phyloP scores from a whole-genome alignment of 2,329 filamentous ascomycete genomes.

The Fusarium sacchari region DNA sequence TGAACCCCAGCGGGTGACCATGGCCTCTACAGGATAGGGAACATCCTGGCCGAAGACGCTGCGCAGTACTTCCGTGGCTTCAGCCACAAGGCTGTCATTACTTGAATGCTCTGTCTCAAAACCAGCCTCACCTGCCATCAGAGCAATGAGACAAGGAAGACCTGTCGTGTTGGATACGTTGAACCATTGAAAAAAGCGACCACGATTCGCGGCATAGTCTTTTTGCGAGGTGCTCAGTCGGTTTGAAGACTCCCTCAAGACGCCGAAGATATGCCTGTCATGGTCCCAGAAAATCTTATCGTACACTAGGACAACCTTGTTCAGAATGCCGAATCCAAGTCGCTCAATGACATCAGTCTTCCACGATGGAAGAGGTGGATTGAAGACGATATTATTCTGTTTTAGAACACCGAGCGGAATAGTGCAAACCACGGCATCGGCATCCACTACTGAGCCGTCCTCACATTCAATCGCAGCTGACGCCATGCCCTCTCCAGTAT shows the following conservation, averaged over 20 bases:
- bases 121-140: constrained; percentile 96
- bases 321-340: constrained; percentile 91
- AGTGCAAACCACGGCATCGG: constrained; percentile 92
- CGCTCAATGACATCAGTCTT: constrained; percentile 83
- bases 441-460: constrained; percentile 79
- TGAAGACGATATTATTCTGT: constrained; percentile 81
- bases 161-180: constrained; percentile 93
- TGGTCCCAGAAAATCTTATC: constrained; percentile 91
- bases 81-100: constrained; percentile 79
- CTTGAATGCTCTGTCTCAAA: constrained; percentile 83
- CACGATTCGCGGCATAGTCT: constrained; percentile 81
- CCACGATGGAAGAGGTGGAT: constrained; percentile 89
- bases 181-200: constrained; percentile 98
- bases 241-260: constrained; percentile 78
- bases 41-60: constrained; percentile 78
- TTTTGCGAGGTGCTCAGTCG: constrained; percentile 78
- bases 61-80: constrained; percentile 82
- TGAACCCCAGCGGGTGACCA: constrained; percentile 91
- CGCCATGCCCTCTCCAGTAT: constrained; percentile 57
- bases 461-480: constrained; percentile 76
- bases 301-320: constrained; percentile 95
- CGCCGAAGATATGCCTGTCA: constrained; percentile 90
- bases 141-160: constrained; percentile 84
- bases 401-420: constrained; percentile 93
- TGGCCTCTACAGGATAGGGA: constrained; percentile 82